Evolutionary conservation across 352 stramenopile genomes (phyloP).

Genomic region (Phytophthora palmivora): DNA sequence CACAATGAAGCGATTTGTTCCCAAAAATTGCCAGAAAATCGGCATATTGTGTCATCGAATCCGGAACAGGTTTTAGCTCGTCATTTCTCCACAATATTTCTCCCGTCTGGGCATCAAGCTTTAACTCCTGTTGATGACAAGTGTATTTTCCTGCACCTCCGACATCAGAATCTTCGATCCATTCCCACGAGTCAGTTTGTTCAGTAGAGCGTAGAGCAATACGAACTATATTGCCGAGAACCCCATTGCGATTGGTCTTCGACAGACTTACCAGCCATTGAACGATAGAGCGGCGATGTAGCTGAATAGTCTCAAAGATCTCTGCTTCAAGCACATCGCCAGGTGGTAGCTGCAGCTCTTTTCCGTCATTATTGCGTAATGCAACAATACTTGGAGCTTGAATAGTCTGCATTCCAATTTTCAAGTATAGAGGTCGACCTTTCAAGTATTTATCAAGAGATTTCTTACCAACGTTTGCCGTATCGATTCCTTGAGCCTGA

Average conservation of each 20-base stretch:
- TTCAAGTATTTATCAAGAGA: constrained; percentile 90
- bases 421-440: constrained; percentile 85
- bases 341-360: constrained; percentile 75
- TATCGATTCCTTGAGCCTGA: constrained; percentile 91
- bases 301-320: constrained; percentile 85
- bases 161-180: constrained; percentile 62
- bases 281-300: constrained; percentile 81
- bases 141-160: constrained; percentile 70
- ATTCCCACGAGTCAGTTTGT: constrained; percentile 65
- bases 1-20: constrained; percentile 87
- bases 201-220: constrained; percentile 76
- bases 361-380: constrained; percentile 55
- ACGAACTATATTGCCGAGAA: constrained; percentile 72
- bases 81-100: constrained; percentile 93
- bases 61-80: constrained; percentile 90
- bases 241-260: constrained; percentile 38
- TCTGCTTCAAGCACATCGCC: constrained; percentile 88
- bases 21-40: constrained; percentile 90
- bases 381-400: constrained; percentile 87
- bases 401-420: constrained; percentile 89
- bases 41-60: constrained; percentile 91
- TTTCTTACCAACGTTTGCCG: constrained; percentile 77
- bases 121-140: constrained; percentile 82
- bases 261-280: constrained; percentile 61
- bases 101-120: constrained; percentile 86